These are phyloP conservation scores for Orbilia javanica DNA, from an alignment of 2,329 filamentous ascomycete genomes.

Conservation along the genomic window DNA sequence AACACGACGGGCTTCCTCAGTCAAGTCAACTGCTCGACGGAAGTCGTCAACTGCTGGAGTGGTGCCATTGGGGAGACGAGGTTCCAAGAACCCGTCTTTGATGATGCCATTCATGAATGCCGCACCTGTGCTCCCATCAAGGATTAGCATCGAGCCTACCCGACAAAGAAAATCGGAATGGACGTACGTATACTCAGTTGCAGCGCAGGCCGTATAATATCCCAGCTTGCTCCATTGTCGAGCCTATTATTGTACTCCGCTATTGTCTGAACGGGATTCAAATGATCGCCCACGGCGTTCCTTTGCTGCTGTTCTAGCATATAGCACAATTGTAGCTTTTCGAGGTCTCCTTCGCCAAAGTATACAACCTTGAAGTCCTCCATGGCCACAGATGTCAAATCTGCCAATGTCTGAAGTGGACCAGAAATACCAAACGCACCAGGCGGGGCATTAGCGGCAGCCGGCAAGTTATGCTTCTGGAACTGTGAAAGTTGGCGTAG, in stretches of 20 bases:
- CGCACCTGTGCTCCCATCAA: constrained; percentile 52
- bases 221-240: constrained; percentile 59
- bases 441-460: constrained; percentile 52
- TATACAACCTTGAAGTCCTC: constrained; percentile 61
- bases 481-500: constrained; percentile 55
- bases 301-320: constrained; percentile 61
- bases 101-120: constrained; percentile 61
- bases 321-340: constrained; percentile 61
- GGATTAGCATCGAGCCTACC: constrained; percentile 33
- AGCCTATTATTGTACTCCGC: constrained; percentile 59
- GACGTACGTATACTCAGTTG: constrained; percentile 60
- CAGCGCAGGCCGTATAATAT: constrained; percentile 60
- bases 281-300: constrained; percentile 60
- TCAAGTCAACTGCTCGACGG: constrained; percentile 46
- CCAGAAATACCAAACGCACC: constrained; percentile 60
- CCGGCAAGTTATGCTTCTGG: constrained; percentile 45
- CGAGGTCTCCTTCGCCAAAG: constrained; percentile 56
- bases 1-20: constrained; percentile 42
- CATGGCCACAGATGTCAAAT: constrained; percentile 60
- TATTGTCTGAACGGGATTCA: constrained; percentile 60
- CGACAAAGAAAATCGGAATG: too few relatives aligned
- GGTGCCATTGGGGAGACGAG: constrained; percentile 46
- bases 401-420: constrained; percentile 61
- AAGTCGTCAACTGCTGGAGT: constrained; percentile 53
- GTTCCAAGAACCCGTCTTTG: constrained; percentile 61